phyloP scores from a whole-genome alignment of 768 basidiomycete species.

The Pulveroboletus sp. region DNA sequence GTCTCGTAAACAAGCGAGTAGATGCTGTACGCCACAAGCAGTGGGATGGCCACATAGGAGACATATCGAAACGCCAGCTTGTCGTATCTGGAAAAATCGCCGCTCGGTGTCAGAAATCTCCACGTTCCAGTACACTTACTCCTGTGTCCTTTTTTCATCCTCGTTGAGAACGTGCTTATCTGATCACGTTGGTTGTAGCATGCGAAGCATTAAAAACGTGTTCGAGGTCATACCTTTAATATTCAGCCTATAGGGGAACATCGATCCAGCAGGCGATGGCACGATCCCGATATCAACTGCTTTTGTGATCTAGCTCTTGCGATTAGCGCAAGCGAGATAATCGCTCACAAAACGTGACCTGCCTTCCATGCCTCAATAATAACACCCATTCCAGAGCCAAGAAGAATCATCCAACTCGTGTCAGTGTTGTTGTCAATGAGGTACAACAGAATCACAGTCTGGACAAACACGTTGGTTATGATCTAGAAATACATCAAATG shows the following conservation, averaged over 20 bases:
- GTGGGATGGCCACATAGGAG: conserved; percentile 82
- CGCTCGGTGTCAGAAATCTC: conserved; percentile 21
- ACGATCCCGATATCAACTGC: conserved; percentile 84
- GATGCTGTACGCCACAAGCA: conserved; percentile 70
- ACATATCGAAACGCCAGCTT: conserved; percentile 93
- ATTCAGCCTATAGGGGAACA: conserved; percentile 74
- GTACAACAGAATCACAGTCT: conserved; percentile 85
- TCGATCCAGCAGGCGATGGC: conserved; percentile 57
- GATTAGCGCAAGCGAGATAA: conserved; percentile 13
- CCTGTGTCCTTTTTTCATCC: conserved; percentile 97
- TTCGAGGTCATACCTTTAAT: conserved; percentile 63
- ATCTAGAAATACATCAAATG: conserved; percentile 43
- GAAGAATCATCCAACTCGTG: conserved; percentile 97
- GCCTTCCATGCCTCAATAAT: conserved; percentile 95
- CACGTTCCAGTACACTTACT: conserved; percentile 49
- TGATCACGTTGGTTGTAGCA: conserved; percentile 18
- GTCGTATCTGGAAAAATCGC: conserved; percentile 61
- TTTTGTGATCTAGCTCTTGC: conserved; percentile 64
- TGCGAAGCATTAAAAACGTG: conserved; percentile 11
- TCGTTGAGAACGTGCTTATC: conserved; percentile 97
- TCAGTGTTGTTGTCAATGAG: conserved; percentile 94
- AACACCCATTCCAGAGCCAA: conserved; percentile 80
- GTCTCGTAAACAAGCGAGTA: conserved; percentile 82
- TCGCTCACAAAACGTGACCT: conserved; percentile 16
- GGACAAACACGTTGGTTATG: conserved; percentile 92